phyloP scores from a whole-genome alignment of 805 yeast genomes.

The Wickerhamomyces pijperi region DNA sequence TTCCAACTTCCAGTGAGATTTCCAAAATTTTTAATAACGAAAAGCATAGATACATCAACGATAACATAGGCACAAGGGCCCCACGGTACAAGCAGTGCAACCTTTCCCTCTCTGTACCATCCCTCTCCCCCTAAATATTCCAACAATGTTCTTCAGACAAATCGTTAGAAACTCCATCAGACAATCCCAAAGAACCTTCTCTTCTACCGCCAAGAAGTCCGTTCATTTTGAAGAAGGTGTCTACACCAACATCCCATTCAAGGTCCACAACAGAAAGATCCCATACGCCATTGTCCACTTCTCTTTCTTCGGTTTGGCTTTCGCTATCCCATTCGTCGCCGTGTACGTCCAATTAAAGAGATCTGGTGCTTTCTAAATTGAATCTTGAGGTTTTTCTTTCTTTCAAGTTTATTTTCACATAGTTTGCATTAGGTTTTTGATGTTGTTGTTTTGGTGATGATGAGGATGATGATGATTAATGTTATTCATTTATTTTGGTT shows the following conservation, averaged over 20 bases:
- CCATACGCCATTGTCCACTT: slow-evolving; percentile 80
- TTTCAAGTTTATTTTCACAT: no score
- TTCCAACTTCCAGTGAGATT: no score
- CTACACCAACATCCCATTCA: slow-evolving; percentile 89
- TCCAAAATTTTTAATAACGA: background rate
- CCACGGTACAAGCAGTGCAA: no score
- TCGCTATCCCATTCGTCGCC: slow-evolving; percentile 70
- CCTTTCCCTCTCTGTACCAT: background rate
- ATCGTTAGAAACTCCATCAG: slow-evolving; percentile 22
- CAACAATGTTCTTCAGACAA: slow-evolving; percentile 12
- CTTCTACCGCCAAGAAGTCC: slow-evolving; percentile 32
- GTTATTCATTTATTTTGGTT: no score
- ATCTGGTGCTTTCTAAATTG: slow-evolving; percentile 47
- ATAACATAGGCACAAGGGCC: background rate
- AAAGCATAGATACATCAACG: background rate
- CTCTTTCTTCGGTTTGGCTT: slow-evolving; percentile 63
- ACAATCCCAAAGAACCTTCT: slow-evolving; percentile 33
- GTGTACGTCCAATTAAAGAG: slow-evolving; percentile 78
- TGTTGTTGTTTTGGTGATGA: no score
- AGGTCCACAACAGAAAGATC: slow-evolving; percentile 84
- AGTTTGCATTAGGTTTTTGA: background rate
- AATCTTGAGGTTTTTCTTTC: no score
- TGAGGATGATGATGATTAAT: no score
- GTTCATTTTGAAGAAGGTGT: slow-evolving; percentile 68
- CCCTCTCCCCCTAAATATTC: background rate